Percentiles rank a stretch among this genome's conserved stretches.
Evolutionary conservation across 164 flowering plant species (phyloP).

Genomic region (Houttuynia cordata): DNA sequence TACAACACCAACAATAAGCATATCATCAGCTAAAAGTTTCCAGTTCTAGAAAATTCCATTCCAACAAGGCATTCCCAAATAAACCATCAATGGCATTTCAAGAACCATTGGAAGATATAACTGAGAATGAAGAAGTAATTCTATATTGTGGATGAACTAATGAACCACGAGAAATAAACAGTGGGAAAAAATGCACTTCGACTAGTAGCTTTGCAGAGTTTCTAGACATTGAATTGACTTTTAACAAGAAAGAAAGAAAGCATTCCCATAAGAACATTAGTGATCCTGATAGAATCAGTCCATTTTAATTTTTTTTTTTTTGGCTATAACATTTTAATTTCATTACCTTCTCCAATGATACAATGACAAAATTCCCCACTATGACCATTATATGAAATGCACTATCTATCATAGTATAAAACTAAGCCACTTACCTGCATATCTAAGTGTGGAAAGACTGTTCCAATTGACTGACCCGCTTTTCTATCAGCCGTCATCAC

Average conservation of each 20-base stretch:
- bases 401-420: not conserved
- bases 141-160: no score
- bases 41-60: not conserved
- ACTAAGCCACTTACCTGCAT: slow-evolving; percentile 40
- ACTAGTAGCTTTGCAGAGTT: no score
- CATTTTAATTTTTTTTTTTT: no score
- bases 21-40: slow-evolving; percentile 1
- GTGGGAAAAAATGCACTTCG: no score
- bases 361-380: not conserved
- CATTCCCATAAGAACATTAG: no score
- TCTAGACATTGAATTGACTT: no score
- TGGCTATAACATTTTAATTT: no score
- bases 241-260: no score
- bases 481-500: slow-evolving; percentile 97
- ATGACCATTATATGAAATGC: not conserved
- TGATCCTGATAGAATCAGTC: no score
- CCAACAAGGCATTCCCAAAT: not conserved
- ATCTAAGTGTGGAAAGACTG: slow-evolving; percentile 87
- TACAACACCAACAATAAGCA: slow-evolving; percentile 16
- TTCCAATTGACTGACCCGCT: slow-evolving; percentile 88
- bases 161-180: no score
- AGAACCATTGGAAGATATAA: not conserved
- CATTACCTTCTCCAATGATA: no score
- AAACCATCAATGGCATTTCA: not conserved
- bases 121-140: not conserved